These are phyloP conservation scores for Leptomonas pyrrhocoris DNA, from an alignment of 208 protist genomes.

Conservation along the genomic window DNA sequence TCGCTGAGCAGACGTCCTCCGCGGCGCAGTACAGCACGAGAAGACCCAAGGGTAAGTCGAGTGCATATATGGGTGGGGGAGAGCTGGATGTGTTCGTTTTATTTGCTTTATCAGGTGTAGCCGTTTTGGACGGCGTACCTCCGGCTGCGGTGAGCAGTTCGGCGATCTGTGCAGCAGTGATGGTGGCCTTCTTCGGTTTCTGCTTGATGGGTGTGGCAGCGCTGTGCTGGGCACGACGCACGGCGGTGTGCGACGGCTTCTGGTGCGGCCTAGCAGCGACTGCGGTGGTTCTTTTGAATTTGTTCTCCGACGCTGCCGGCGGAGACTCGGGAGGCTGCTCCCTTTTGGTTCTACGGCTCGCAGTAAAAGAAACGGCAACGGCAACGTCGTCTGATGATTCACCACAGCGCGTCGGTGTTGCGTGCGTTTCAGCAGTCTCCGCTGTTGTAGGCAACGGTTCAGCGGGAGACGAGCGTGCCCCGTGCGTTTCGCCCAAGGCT, in stretches of 20 bases:
- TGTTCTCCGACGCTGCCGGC: not conserved
- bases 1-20: conserved; percentile 26
- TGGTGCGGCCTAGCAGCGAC: not conserved
- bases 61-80: conserved; percentile 24
- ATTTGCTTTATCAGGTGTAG: not conserved
- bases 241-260: not conserved
- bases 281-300: not conserved
- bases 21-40: conserved; percentile 55
- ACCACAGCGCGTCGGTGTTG: not conserved
- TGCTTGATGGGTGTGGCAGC: not conserved
- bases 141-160: conserved; percentile 10
- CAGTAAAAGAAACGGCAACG: not conserved
- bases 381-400: not conserved
- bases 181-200: not conserved
- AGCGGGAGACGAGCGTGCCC: not conserved
- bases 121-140: not conserved
- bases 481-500: too few relatives aligned
- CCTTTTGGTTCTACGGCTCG: not conserved
- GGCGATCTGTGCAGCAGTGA: conserved; percentile 3
- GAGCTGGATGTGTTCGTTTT: not conserved
- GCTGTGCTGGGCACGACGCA: not conserved
- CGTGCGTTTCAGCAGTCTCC: too few relatives aligned
- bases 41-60: conserved; percentile 52
- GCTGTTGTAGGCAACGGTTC: not conserved
- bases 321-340: not conserved